These are phyloP conservation scores for Cladosporium sp. DNA, from an alignment of 2,329 filamentous ascomycete genomes.

Conservation along the genomic window DNA sequence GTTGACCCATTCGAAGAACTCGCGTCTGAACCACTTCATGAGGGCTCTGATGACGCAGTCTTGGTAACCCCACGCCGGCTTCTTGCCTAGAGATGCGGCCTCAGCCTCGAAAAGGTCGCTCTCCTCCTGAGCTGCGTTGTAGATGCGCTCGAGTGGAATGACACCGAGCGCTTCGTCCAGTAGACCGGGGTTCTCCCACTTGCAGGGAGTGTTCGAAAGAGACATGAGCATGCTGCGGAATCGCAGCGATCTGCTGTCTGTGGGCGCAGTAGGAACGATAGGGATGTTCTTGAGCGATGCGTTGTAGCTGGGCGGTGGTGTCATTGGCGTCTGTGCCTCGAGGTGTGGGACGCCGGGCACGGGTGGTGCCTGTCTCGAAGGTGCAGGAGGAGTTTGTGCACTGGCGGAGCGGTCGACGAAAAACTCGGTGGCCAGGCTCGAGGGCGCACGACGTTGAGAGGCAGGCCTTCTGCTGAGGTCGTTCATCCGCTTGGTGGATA, in stretches of 20 bases:
- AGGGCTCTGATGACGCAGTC: slow-evolving; percentile 90
- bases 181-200: slow-evolving; percentile 93
- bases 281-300: slow-evolving; percentile 59
- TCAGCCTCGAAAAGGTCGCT: slow-evolving; percentile 79
- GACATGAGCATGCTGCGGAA: slow-evolving; percentile 70
- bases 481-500: slow-evolving; percentile 82
- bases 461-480: slow-evolving; percentile 51
- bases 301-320: slow-evolving; percentile 51
- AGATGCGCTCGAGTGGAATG: slow-evolving; percentile 85
- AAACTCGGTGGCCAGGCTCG: slow-evolving; percentile 39
- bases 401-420: slow-evolving; percentile 18
- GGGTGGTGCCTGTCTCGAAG: slow-evolving; percentile 23
- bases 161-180: slow-evolving; percentile 84
- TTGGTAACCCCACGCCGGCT: slow-evolving; percentile 92
- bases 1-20: slow-evolving; percentile 95
- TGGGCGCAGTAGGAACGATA: slow-evolving; percentile 67
- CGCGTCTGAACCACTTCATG: slow-evolving; percentile 90
- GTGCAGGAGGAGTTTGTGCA: slow-evolving; percentile 13
- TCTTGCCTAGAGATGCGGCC: slow-evolving; percentile 73
- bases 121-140: slow-evolving; percentile 90
- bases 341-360: slow-evolving; percentile 23
- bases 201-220: slow-evolving; percentile 78
- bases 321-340: slow-evolving; percentile 10
- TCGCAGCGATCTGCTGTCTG: slow-evolving; percentile 41
- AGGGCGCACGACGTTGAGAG: slow-evolving; percentile 46